phyloP scores from a whole-genome alignment of 192 early-diverging fungal genomes.

The Cladochytrium replicatum region DNA sequence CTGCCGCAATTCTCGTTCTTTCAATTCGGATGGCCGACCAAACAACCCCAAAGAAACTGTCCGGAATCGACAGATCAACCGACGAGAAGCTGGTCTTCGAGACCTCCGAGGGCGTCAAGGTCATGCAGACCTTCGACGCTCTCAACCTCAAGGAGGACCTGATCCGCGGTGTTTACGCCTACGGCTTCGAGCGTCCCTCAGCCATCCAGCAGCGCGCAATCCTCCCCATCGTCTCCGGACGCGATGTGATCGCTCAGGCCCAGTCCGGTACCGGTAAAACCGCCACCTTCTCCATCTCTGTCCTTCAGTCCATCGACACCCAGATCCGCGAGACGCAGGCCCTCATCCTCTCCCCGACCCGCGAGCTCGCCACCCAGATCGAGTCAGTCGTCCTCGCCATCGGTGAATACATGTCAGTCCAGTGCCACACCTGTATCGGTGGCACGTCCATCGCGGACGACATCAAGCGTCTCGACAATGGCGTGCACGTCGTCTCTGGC shows the following conservation, averaged over 20 bases:
- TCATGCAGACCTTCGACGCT: slow-evolving; percentile 82
- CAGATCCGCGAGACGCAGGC: slow-evolving; percentile 82
- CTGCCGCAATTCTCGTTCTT: too few species aligned
- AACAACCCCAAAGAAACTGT: too few species aligned
- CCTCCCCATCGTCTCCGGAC: slow-evolving; percentile 71
- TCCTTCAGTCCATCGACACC: slow-evolving; percentile 84
- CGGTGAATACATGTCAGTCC: slow-evolving; percentile 95
- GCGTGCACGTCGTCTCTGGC: slow-evolving; percentile 87
- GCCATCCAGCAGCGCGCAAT: slow-evolving; percentile 99
- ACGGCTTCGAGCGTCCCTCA: slow-evolving; percentile 95
- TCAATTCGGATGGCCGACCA: too few species aligned
- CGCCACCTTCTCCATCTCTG: slow-evolving; percentile 91
- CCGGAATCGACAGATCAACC: too few species aligned
- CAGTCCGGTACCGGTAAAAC: slow-evolving; percentile 99
- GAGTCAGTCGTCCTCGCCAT: slow-evolving; percentile 84
- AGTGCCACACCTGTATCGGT: slow-evolving; percentile 92
- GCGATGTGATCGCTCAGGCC: slow-evolving; percentile 94
- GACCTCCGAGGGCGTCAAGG: slow-evolving; percentile 79
- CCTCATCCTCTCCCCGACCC: slow-evolving; percentile 85
- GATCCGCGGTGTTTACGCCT: slow-evolving; percentile 93
- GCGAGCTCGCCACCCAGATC: slow-evolving; percentile 94
- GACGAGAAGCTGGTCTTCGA: too few species aligned
- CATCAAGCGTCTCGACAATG: slow-evolving; percentile 81
- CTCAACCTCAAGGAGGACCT: slow-evolving; percentile 97
- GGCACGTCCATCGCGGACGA: slow-evolving; percentile 90